Evolutionary conservation across 2,329 filamentous ascomycete species (phyloP).

Genomic region (Aotearoamyces nothofagi): DNA sequence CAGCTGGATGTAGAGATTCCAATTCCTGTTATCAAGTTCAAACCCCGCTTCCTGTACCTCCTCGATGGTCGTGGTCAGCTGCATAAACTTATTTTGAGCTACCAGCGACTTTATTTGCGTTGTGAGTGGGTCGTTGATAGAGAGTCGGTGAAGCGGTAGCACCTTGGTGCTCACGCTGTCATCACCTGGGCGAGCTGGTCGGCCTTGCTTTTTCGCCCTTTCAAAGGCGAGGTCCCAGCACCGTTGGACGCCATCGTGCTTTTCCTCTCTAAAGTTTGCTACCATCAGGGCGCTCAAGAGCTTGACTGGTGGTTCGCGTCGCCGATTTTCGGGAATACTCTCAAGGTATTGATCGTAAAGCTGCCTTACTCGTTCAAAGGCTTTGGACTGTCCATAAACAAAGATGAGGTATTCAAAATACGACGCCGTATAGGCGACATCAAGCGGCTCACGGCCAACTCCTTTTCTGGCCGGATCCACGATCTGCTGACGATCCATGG

Average conservation of each 20-base stretch:
- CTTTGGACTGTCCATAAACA: constrained; percentile 31
- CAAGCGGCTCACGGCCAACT: constrained; percentile 7
- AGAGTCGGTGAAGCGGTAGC: constrained; percentile 23
- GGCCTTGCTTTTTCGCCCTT: constrained; percentile 30
- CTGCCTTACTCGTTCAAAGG: constrained; percentile 31
- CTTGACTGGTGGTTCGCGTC: constrained; percentile 29
- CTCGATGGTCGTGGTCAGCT: constrained; percentile 33
- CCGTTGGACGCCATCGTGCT: constrained; percentile 43
- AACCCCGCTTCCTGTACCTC: constrained; percentile 48
- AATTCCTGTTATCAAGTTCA: constrained; percentile 57
- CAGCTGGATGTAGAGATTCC: constrained; percentile 62
- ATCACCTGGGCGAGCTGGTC: constrained; percentile 9
- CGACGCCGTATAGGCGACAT: constrained; percentile 14
- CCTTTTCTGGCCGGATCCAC: constrained; percentile 12
- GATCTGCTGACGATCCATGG: constrained; percentile 14
- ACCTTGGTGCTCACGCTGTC: constrained; percentile 3
- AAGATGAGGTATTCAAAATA: constrained; percentile 41
- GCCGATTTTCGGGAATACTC: constrained; percentile 21
- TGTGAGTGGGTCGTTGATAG: constrained; percentile 24
- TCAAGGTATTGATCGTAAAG: constrained; percentile 38
- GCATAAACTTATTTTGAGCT: constrained; percentile 34
- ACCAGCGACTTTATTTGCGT: constrained; percentile 33
- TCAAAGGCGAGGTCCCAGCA: constrained; percentile 51
- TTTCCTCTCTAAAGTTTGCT: constrained; percentile 39
- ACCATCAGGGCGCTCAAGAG: constrained; percentile 55